These are phyloP conservation scores for Neurospora sp. DNA, from an alignment of 495 filamentous ascomycete genomes.

Conservation along the genomic window DNA sequence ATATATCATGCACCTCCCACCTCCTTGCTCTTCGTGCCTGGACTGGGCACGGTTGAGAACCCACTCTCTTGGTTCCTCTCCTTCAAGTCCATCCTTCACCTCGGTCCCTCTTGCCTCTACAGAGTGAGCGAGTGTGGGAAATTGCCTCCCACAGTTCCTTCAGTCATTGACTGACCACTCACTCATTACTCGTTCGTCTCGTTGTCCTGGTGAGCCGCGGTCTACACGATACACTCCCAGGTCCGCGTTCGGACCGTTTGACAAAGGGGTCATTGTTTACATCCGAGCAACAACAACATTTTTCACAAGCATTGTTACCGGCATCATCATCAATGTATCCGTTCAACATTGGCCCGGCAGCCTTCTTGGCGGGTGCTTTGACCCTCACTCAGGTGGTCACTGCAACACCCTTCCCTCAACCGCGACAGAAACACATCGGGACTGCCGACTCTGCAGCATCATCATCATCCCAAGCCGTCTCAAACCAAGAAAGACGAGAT, in stretches of 20 bases:
- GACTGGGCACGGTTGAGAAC: not conserved
- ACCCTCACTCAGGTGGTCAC: constrained; percentile 3
- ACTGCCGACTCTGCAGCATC: not conserved
- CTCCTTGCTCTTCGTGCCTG: not conserved
- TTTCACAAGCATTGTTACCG: not conserved
- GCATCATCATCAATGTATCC: not conserved
- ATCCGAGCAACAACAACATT: not conserved
- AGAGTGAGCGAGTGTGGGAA: not conserved
- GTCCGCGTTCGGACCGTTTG: not conserved
- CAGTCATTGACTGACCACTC: not conserved
- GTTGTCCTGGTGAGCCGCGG: not conserved
- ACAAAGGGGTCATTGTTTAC: not conserved
- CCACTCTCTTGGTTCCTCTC: not conserved
- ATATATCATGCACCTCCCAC: not conserved
- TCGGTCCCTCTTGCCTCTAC: not conserved
- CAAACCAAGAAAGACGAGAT: constrained; percentile 35
- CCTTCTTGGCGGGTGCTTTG: not conserved
- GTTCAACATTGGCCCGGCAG: not conserved
- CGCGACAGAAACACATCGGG: not conserved
- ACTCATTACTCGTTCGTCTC: not conserved
- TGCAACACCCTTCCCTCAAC: not conserved
- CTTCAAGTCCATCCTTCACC: not conserved
- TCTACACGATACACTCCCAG: not conserved
- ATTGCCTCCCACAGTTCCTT: not conserved
- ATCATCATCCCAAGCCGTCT: constrained; percentile 13